phyloP scores from a whole-genome alignment of 345 rosid species.

The Citrus maxima region DNA sequence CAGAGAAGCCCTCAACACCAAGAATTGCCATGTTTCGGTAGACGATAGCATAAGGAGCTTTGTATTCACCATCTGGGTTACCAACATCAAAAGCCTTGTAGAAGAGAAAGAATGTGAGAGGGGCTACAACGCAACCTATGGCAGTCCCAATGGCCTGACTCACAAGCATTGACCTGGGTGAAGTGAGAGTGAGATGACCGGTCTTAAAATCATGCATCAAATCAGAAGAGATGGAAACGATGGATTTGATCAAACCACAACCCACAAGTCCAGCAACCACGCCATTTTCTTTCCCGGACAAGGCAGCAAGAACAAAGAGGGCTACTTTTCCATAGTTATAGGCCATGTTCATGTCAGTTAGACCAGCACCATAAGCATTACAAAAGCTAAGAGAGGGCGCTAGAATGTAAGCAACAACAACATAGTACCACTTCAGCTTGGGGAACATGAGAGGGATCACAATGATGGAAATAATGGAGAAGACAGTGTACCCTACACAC shows the following conservation, averaged over 20 bases:
- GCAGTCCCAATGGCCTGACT: slow-evolving; percentile 87
- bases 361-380: slow-evolving; percentile 94
- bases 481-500: slow-evolving; percentile 57
- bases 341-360: slow-evolving; percentile 98
- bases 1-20: slow-evolving; percentile 92
- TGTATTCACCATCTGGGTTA: slow-evolving; percentile 85
- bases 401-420: slow-evolving; percentile 76
- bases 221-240: slow-evolving; percentile 81
- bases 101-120: slow-evolving; percentile 78
- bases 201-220: slow-evolving; percentile 98
- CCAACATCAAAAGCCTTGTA: slow-evolving; percentile 91
- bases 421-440: slow-evolving; percentile 82
- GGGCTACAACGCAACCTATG: slow-evolving; percentile 85
- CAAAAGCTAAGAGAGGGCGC: slow-evolving; percentile 94
- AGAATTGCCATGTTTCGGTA: slow-evolving; percentile 94
- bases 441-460: slow-evolving; percentile 82
- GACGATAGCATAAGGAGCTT: slow-evolving; percentile 88
- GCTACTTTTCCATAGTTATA: slow-evolving; percentile 92
- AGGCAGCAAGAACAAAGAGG: slow-evolving; percentile 75
- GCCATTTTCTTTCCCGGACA: slow-evolving; percentile 58
- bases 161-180: slow-evolving; percentile 84
- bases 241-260: slow-evolving; percentile 86
- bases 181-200: slow-evolving; percentile 82
- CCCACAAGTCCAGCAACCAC: slow-evolving; percentile 90
- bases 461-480: slow-evolving; percentile 68